These are phyloP conservation scores for Phialophora expanda DNA, from an alignment of 2,329 filamentous ascomycete genomes.

Conservation along the genomic window DNA sequence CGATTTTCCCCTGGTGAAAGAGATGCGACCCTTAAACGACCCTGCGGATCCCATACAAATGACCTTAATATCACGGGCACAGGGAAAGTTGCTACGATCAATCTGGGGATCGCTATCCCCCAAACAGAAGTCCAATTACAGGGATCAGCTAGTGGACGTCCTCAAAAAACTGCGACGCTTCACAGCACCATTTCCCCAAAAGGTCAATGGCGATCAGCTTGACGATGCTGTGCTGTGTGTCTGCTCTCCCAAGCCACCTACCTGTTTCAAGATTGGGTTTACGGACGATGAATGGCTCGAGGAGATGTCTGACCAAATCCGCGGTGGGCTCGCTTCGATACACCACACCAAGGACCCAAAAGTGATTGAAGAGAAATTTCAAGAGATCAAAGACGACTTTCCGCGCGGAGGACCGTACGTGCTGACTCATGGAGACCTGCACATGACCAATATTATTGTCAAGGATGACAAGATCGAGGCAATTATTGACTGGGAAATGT, in stretches of 20 bases:
- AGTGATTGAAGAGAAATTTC: slow-evolving; percentile 18
- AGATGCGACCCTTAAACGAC: neutral
- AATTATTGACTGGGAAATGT: slow-evolving; percentile 41
- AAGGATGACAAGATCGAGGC: slow-evolving; percentile 38
- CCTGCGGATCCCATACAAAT: neutral
- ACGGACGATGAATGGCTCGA: slow-evolving; percentile 20
- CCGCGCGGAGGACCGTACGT: slow-evolving; percentile 39
- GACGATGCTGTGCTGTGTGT: neutral
- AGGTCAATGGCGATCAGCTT: slow-evolving; percentile 20
- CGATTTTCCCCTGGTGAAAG: neutral
- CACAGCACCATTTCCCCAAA: slow-evolving; percentile 5
- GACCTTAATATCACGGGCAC: neutral
- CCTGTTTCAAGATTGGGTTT: slow-evolving; percentile 14
- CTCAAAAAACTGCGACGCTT: neutral
- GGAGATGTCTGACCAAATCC: neutral
- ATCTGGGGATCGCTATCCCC: neutral
- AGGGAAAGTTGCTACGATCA: neutral
- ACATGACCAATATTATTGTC: slow-evolving; percentile 42
- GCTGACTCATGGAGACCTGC: slow-evolving; percentile 41
- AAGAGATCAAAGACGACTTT: slow-evolving; percentile 25
- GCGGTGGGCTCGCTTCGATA: neutral
- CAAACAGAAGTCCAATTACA: neutral
- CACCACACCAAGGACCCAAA: slow-evolving; percentile 2
- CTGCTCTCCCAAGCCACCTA: neutral
- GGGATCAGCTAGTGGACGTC: neutral